Conservation (phyloP, 208 protist species). For the Leishmania gerbilli region DNA sequence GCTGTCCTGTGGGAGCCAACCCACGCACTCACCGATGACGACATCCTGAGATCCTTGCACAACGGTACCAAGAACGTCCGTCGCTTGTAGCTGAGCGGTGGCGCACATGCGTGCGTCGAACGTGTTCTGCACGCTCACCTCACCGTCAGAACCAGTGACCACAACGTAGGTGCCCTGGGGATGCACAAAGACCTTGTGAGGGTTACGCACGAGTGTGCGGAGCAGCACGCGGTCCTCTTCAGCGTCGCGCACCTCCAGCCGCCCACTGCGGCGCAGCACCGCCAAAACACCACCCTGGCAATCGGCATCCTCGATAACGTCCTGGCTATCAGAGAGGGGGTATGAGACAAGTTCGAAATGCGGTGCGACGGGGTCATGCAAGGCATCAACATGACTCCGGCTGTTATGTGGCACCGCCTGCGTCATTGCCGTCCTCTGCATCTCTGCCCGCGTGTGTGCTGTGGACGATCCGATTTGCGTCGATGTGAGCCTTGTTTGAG, state of each 20-base stretch:
- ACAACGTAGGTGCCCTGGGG: slow-evolving; percentile 53
- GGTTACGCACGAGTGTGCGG: slow-evolving; percentile 49
- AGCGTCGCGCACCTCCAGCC: slow-evolving; percentile 51
- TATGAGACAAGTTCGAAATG: slow-evolving; percentile 22
- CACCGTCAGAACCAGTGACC: slow-evolving; percentile 56
- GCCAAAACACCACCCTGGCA: slow-evolving; percentile 67
- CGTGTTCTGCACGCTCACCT: slow-evolving; percentile 53
- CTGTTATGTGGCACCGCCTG: background rate
- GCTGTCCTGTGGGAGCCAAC: slow-evolving; percentile 37
- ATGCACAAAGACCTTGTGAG: slow-evolving; percentile 75
- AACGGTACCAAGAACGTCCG: slow-evolving; percentile 6
- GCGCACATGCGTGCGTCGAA: slow-evolving; percentile 30
- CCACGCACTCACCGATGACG: slow-evolving; percentile 57
- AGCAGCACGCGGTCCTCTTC: slow-evolving; percentile 40
- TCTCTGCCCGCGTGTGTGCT: background rate
- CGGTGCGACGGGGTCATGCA: slow-evolving; percentile 25
- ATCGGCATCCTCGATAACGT: slow-evolving; percentile 41
- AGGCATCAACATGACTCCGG: slow-evolving; percentile 3
- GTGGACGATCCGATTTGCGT: background rate
- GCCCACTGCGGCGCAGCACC: slow-evolving; percentile 44
- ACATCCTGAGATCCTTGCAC: slow-evolving; percentile 19
- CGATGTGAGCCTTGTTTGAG: background rate
- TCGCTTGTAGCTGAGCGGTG: slow-evolving; percentile 35
- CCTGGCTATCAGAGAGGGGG: slow-evolving; percentile 11
- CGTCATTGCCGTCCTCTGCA: slow-evolving; percentile 2